A percentile compares a stretch with the other conserved stretches of the same genome.
These are phyloP conservation scores for Pestalotiopsis fici DNA, from an alignment of 2,329 filamentous ascomycete genomes.

Conservation along the genomic window DNA sequence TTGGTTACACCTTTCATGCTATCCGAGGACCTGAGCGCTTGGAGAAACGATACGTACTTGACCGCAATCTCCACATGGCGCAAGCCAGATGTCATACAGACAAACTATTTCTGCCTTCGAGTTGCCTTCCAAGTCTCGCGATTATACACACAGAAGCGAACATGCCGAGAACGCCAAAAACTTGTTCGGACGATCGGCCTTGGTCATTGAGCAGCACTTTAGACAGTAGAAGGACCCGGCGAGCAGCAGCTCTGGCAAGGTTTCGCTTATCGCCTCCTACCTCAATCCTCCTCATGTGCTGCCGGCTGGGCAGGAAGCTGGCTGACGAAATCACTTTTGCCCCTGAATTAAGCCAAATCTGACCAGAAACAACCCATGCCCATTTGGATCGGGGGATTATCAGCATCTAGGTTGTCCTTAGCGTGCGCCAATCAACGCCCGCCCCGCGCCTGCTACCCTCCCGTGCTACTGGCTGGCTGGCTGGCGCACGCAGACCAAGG, in stretches of 20 bases:
- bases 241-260: not conserved
- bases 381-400: conserved; percentile 7
- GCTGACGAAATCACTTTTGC: not conserved
- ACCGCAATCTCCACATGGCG: not conserved
- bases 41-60: not conserved
- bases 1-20: not conserved
- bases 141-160: too few species aligned
- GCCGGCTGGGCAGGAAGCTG: not conserved
- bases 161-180: too few species aligned
- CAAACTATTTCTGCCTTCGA: too few species aligned
- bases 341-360: conserved; percentile 1
- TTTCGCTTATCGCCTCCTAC: not conserved
- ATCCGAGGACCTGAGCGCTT: not conserved
- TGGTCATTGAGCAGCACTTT: too few species aligned
- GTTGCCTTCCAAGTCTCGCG: too few species aligned
- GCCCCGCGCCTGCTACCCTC: not conserved
- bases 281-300: not conserved
- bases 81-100: not conserved
- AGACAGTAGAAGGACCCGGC: too few species aligned
- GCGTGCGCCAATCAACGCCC: not conserved
- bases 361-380: not conserved
- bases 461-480: not conserved
- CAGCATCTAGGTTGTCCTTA: not conserved
- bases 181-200: too few species aligned
- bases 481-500: too few species aligned